Conservation (phyloP, 1,284 basidiomycete species). For the Hortiboletus rubellus region DNA sequence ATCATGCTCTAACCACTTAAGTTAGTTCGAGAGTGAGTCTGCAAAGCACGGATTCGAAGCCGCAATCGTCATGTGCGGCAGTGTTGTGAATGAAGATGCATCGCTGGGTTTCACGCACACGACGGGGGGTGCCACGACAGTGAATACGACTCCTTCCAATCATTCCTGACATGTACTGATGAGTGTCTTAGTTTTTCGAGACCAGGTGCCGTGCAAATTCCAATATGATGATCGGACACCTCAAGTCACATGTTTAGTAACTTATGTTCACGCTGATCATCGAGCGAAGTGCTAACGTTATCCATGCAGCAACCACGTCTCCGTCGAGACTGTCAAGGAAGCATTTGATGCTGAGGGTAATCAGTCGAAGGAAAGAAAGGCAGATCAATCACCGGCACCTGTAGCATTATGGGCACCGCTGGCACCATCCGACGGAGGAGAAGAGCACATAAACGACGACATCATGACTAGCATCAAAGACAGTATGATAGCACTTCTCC, state of each 20-base stretch:
- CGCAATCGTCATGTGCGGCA: conserved; percentile 13
- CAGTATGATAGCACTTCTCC: not conserved
- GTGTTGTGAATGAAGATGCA: conserved; percentile 12
- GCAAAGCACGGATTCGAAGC: conserved; percentile 10
- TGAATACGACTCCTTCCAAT: not conserved
- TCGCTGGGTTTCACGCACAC: not conserved
- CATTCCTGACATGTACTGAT: not conserved
- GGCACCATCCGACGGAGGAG: not conserved
- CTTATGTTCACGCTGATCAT: not conserved
- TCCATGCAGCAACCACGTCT: not conserved
- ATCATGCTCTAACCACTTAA: not conserved
- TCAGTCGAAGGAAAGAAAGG: not conserved
- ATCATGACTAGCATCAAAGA: not conserved
- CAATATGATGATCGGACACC: not conserved
- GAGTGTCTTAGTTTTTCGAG: not conserved
- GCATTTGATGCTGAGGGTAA: not conserved
- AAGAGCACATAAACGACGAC: not conserved
- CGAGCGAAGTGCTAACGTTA: not conserved
- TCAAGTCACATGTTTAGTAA: conserved; percentile 6
- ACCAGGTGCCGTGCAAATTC: not conserved
- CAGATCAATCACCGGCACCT: not conserved
- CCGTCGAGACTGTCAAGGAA: not conserved
- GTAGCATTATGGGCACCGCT: not conserved
- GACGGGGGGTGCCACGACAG: not conserved
- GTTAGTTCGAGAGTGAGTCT: not conserved